phyloP scores from a whole-genome alignment of 2,329 filamentous ascomycete species.

The Sporothrix phasma region DNA sequence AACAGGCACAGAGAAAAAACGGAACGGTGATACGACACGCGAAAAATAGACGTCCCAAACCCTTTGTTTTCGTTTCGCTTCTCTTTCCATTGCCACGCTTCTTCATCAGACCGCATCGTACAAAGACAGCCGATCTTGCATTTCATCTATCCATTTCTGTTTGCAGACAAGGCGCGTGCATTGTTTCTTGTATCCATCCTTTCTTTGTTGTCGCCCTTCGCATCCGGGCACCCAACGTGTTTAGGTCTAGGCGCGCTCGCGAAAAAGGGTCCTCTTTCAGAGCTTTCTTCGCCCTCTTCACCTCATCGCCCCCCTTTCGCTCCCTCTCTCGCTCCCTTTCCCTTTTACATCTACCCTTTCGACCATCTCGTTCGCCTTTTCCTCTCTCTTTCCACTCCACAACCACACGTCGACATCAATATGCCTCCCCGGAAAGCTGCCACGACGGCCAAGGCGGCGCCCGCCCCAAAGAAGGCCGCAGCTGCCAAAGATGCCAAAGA shows the following conservation, averaged over 20 bases:
- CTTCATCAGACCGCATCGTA: neutral
- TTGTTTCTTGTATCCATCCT: conserved; percentile 1
- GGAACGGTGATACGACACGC: neutral
- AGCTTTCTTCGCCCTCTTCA: neutral
- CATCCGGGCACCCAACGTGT: neutral
- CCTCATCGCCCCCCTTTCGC: neutral
- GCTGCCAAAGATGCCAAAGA: no score
- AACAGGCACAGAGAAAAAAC: neutral
- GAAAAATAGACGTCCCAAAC: neutral
- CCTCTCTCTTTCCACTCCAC: neutral
- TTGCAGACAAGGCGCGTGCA: neutral
- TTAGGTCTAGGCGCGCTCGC: conserved; percentile 7
- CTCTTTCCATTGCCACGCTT: neutral
- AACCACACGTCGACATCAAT: neutral
- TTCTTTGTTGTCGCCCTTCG: neutral
- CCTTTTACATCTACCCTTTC: neutral
- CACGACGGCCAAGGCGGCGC: conserved; percentile 19
- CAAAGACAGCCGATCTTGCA: neutral
- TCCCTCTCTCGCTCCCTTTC: neutral
- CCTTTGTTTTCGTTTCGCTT: neutral
- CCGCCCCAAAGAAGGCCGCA: conserved; percentile 25
- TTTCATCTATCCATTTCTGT: neutral
- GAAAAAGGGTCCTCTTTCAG: neutral
- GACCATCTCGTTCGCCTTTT: neutral
- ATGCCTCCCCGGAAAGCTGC: conserved; percentile 17